phyloP scores from a whole-genome alignment of 192 early-diverging fungal genomes.

The Rhizoclosmatium sp. region DNA sequence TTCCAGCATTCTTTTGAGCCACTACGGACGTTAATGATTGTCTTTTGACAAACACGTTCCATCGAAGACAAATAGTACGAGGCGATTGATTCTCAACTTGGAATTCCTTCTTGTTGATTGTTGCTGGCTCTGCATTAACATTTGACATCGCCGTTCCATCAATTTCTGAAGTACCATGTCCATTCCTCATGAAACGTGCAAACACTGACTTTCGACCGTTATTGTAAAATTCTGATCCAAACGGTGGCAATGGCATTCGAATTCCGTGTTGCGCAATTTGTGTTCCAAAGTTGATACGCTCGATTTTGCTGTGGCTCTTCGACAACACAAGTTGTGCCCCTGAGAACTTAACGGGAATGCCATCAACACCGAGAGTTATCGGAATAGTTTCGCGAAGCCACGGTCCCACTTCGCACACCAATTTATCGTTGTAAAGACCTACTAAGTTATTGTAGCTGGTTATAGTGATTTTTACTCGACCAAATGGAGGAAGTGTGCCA shows the following conservation, averaged over 20 bases:
- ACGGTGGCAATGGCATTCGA: neutral
- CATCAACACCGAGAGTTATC: slow-evolving; percentile 54
- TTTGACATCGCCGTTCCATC: neutral
- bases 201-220: neutral
- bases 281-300: slow-evolving; percentile 59
- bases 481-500: slow-evolving; percentile 53
- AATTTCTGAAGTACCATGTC: neutral
- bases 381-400: slow-evolving; percentile 47
- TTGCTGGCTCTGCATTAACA: neutral
- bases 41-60: slow-evolving; percentile 51
- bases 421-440: slow-evolving; percentile 51
- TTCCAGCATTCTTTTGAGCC: slow-evolving; percentile 7
- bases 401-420: slow-evolving; percentile 51
- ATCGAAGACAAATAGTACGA: slow-evolving; percentile 49
- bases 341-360: slow-evolving; percentile 55
- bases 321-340: slow-evolving; percentile 55
- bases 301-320: slow-evolving; percentile 35
- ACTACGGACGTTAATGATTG: slow-evolving; percentile 13
- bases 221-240: slow-evolving; percentile 10
- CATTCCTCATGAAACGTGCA: neutral
- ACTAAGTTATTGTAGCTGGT: slow-evolving; percentile 62
- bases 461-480: slow-evolving; percentile 47
- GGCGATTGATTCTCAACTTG: slow-evolving; percentile 60
- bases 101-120: slow-evolving; percentile 42
- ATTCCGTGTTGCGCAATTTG: slow-evolving; percentile 45